Base-by-base conservation (phyloP, 192 early-diverging fungal species). In the Entomortierella parvispora region DNA sequence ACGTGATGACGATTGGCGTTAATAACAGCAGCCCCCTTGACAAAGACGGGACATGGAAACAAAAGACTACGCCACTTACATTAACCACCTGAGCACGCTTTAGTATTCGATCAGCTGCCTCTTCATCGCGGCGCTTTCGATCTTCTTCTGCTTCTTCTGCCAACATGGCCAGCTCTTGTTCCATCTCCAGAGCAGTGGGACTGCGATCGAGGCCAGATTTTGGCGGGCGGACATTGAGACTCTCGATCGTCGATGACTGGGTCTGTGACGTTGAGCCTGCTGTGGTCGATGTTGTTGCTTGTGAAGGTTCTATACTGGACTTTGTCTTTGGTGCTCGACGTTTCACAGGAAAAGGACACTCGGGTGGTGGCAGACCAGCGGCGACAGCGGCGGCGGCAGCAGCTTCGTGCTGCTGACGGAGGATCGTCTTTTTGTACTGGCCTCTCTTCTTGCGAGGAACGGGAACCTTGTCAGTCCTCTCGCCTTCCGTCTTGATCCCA, bases 91-190 rank as follows among this genome's bases (percentile, higher is more conserved):
- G 74, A 1, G 61, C 74, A 58, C 74, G 65, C 25, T 68, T 77
- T 5, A 68, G 29, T 12, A 68, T 68, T 22, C 74, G 44, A 57
- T 68, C 60, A 20, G 70, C 70, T 31, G 74, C 65, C 12, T 77
- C 74, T 14, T 68, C 65, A 7, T 77, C 74, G 4, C 74, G 54
- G 10, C 61, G 64, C 46, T 53, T 77, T 40, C 26, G 61, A 40
- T 77, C 65, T 31, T 77, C 74, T 12, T 77, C 74, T 15, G 74
- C 74, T 23, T 77, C 74, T 33, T 77, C 74, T 32, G 65, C 65
- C 1, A 77, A 40, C 74, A 77, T 77, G 12, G 65, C 60, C 2
- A 77, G 74, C 46, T 77, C 74, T 18, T 45, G 26, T 20, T 77
- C 74, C 74, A 77, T 77, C 31, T 72, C 70, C 20, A 53, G 37